Percentiles rank a stretch among this genome's conserved stretches.
phyloP scores from a whole-genome alignment of 129 eudicot species.

The Silybum marianum region DNA sequence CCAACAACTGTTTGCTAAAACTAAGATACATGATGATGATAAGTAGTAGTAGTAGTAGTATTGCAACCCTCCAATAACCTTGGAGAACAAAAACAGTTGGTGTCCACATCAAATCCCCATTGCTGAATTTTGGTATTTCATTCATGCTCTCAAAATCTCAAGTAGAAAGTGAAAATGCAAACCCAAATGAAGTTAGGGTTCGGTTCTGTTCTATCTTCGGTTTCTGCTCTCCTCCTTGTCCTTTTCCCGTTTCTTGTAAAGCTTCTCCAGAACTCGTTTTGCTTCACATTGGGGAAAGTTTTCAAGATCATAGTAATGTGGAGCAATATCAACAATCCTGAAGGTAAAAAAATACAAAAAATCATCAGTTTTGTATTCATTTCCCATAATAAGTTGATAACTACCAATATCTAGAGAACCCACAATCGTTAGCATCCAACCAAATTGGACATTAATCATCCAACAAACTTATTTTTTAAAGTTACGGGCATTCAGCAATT shows the following conservation, averaged over 20 bases:
- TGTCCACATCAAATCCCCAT: constrained; percentile 7
- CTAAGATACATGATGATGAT: constrained; percentile 23
- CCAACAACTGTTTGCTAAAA: constrained; percentile 23
- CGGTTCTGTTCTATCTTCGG: constrained; percentile 47
- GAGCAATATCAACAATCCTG: constrained; percentile 92
- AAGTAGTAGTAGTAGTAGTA: not conserved
- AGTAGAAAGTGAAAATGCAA: constrained; percentile 5
- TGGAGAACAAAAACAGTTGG: not conserved
- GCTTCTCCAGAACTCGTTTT: constrained; percentile 79
- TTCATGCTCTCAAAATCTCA: not conserved
- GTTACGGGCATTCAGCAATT: too few relatives aligned
- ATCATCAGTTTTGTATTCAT: too few relatives aligned
- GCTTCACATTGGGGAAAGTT: constrained; percentile 97
- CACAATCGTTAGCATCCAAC: too few relatives aligned
- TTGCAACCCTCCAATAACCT: not conserved
- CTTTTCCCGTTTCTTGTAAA: constrained; percentile 77
- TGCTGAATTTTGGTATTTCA: not conserved
- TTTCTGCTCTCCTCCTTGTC: constrained; percentile 67
- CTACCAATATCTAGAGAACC: not conserved
- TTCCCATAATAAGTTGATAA: not conserved
- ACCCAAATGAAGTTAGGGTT: not conserved
- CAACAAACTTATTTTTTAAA: too few relatives aligned
- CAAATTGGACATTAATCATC: too few relatives aligned
- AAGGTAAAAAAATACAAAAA: not conserved
- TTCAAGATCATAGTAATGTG: constrained; percentile 79